Conservation (phyloP, 2,329 filamentous ascomycete genomes). For the Hypoxylon sp. region DNA sequence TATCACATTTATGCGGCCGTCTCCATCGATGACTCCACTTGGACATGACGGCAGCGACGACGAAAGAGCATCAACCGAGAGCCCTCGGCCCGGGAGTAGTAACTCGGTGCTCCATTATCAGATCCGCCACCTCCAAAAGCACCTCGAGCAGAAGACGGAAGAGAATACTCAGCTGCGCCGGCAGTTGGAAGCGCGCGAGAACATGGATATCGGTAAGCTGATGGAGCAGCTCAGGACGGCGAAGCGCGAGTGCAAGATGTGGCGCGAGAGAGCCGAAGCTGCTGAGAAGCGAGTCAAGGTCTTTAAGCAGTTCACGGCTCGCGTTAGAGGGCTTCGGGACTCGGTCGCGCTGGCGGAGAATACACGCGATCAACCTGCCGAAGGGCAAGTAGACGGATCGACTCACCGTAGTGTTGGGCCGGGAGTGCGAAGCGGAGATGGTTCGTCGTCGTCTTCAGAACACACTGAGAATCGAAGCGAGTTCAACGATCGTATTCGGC, state of each 20-base stretch:
- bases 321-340: slow-evolving; percentile 37
- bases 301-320: slow-evolving; percentile 61
- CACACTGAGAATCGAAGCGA: slow-evolving; percentile 37
- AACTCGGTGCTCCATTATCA: slow-evolving; percentile 62
- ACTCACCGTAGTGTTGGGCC: not conserved
- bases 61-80: slow-evolving; percentile 7
- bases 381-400: slow-evolving; percentile 26
- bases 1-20: slow-evolving; percentile 55
- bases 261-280: slow-evolving; percentile 69
- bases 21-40: slow-evolving; percentile 43
- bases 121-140: slow-evolving; percentile 64
- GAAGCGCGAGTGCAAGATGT: slow-evolving; percentile 62
- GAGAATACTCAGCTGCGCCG: slow-evolving; percentile 62
- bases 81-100: slow-evolving; percentile 47
- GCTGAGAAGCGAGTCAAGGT: slow-evolving; percentile 68
- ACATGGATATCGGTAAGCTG: slow-evolving; percentile 62
- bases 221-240: slow-evolving; percentile 64
- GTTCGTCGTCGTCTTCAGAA: slow-evolving; percentile 26
- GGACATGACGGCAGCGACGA: slow-evolving; percentile 21
- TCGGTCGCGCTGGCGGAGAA: slow-evolving; percentile 9
- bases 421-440: not conserved
- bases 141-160: slow-evolving; percentile 62
- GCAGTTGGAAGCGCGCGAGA: slow-evolving; percentile 62
- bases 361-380: not conserved
- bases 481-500: slow-evolving; percentile 34